Evolutionary conservation across 345 rosid species (phyloP).

Genomic region (Sapria himalayana): DNA sequence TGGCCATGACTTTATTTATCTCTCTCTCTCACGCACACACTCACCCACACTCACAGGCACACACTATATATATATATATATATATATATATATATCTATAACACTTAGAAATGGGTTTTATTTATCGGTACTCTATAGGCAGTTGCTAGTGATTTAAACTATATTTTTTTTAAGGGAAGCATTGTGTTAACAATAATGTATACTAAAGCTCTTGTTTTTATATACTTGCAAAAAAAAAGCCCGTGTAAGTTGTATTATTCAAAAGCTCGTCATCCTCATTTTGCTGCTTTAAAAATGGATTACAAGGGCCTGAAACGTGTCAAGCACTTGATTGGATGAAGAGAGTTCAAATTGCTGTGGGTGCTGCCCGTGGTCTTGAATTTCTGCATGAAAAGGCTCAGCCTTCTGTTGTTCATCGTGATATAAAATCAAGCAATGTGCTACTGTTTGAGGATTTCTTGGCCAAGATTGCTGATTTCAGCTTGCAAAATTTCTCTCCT

Average conservation of each 20-base stretch:
- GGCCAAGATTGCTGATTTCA: slow-evolving; percentile 85
- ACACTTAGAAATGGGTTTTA: no score
- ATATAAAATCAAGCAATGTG: slow-evolving; percentile 90
- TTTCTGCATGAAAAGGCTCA: slow-evolving; percentile 85
- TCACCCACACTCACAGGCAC: no score
- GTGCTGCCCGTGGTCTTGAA: slow-evolving; percentile 88
- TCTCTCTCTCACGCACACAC: no score
- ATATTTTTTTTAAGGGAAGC: no score
- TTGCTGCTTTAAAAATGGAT: slow-evolving; percentile 40
- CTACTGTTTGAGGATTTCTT: slow-evolving; percentile 58
- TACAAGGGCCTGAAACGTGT: slow-evolving; percentile 91
- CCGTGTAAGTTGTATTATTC: not conserved
- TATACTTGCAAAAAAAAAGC: no score
- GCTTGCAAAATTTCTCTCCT: slow-evolving; percentile 64
- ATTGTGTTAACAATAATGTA: no score
- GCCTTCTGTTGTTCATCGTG: slow-evolving; percentile 83
- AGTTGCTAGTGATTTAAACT: no score
- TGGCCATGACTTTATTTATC: no score
- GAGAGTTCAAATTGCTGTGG: slow-evolving; percentile 72
- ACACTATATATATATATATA: no score
- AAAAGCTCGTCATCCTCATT: not conserved
- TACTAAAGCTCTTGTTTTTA: no score
- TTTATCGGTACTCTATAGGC: no score
- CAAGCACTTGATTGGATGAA: slow-evolving; percentile 77
- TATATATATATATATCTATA: no score